Base-by-base conservation (phyloP, 2,329 filamentous ascomycete genomes). In the Hypoxylon sp. region DNA sequence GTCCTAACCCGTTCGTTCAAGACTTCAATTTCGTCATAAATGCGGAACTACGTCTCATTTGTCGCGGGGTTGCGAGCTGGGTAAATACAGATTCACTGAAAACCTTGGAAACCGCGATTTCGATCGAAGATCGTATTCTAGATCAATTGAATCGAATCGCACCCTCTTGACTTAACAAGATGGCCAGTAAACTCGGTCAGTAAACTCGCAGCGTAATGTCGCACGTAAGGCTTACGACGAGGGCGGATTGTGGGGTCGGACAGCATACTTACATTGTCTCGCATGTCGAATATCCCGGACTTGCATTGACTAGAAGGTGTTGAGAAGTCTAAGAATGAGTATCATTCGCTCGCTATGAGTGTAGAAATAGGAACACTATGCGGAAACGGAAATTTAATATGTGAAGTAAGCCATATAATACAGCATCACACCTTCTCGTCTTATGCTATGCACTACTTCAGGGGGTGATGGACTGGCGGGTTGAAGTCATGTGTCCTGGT, bases 1-100 rank as follows among this genome's bases (percentile, higher is more conserved):
- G 61, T 62, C 64, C 54, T 67, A 65, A 51, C 61, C n/a, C n/a
- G n/a, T n/a, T n/a, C 42, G 31, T 61, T 57, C 42, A 53, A 60
- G 61, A 15, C 68, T 55, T 68, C 68, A 68, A 55, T 52, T 55
- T 56, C 62, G 68, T 70, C 68, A 70, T 70, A 66, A 65, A 35
- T 64, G 65, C 62, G 62, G 62, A 68, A 68, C 68, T 61, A n/a
- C 50, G 54, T 62, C 44, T 37, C 62, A 65, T 68, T 62, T 55
- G 61, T 65, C 65, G 68, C 65, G 62, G 68, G 68, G 65, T 53
- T 65, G 31, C n/a, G 8, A 62, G 57, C 46, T 65, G 46, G 32
- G 8, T 61, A 56, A 56, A 51, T 67, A 48, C 42, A 59, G 44
- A 62, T 37, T 61, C 48, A 17, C 42, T 53, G 21, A 48, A 59